Evolutionary conservation across 495 filamentous ascomycete genomes (phyloP), one percentile per base, ranked within the genome.

Genomic region (Rusavskia elegans): DNA sequence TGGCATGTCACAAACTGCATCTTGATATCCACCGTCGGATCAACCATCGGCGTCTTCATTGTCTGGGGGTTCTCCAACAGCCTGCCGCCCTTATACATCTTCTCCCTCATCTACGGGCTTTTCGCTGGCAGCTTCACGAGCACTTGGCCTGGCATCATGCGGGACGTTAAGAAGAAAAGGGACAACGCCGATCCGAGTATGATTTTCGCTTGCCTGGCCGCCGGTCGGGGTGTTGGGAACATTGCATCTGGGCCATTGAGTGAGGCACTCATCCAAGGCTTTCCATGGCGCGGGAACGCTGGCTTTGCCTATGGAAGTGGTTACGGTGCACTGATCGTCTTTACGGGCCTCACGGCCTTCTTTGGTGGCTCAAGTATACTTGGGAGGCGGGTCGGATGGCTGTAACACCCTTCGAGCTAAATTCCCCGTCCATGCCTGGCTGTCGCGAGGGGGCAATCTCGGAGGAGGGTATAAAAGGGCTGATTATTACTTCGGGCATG

Each of bases 31-130:
- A 71, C 76, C 1, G 48, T 74, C 7, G 80, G 78, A 1, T 70
- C 75, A 13, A 67, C 74, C 4, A 29, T 77, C 10, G 67, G 73
- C 0, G 73, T 82, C 0, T 81, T 85, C 55, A 20, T 84, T n/a
- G 58, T 84, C 40, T 85, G 83, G 81, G 82, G 81, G 0, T 62
- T 85, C 16, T 66, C 79, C 0, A 64, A 61, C 0, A 68, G 63
- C 5, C 52, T 81, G 11, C 59, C 77, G 0, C 65, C 74, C 21
- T 61, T 85, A 23, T 78, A 76, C 50, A 51, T 77, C 13, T 85
- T 85, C 54, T 71, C 69, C 30, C 55, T 85, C 11, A 54, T 77
- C 5, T 85, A 81, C 53, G 83, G 83, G 5, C 59, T 83, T 1
- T 83, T 81, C 55, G 81, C 78, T 0, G 80, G 80, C 0, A 70